Evolutionary conservation across 2,329 filamentous ascomycete genomes (phyloP).

Genomic region (Furcasterigmium furcatum): DNA sequence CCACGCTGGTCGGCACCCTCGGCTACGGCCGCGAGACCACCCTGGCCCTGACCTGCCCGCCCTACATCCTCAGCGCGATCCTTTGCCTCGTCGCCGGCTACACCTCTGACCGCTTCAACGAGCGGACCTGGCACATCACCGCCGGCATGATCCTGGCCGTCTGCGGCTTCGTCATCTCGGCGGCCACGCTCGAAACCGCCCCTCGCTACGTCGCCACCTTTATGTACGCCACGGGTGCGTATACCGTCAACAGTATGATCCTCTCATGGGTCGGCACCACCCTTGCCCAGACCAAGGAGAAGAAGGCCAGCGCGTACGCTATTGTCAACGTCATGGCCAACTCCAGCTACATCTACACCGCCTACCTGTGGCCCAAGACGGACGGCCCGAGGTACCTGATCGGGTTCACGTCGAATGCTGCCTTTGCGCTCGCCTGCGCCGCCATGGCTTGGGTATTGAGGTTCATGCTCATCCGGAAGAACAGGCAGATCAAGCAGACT

Average conservation of each 20-base stretch:
- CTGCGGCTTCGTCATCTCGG: constrained; percentile 7
- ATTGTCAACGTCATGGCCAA: constrained; percentile 54
- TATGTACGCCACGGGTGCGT: constrained; percentile 6
- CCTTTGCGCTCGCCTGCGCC: constrained; percentile 19
- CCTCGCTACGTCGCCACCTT: constrained; percentile 11
- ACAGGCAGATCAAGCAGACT: constrained; percentile 14
- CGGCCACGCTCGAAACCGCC: constrained; percentile 4
- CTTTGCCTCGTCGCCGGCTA: constrained; percentile 12
- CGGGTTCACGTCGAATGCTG: constrained; percentile 66
- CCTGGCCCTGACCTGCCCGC: constrained; percentile 13
- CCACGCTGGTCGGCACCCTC: constrained; percentile 9
- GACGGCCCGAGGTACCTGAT: constrained; percentile 46
- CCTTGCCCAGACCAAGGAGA: constrained; percentile 69
- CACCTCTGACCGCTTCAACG: constrained; percentile 41
- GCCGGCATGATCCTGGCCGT: constrained; percentile 34
- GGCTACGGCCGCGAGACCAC: constrained; percentile 6
- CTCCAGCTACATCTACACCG: constrained; percentile 52
- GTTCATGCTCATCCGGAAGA: constrained; percentile 13
- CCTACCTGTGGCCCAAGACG: constrained; percentile 45
- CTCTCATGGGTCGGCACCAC: constrained; percentile 75
- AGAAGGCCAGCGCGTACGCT: constrained; percentile 60
- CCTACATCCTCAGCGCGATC: constrained; percentile 17
- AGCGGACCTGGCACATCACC: constrained; percentile 45
- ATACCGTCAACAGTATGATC: constrained; percentile 3
- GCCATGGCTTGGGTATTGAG: constrained; percentile 12